Evolutionary conservation across 176 grass and related monocot genomes (phyloP), one percentile per base, ranked within the genome.

Genomic region (Cenchrus americanus): DNA sequence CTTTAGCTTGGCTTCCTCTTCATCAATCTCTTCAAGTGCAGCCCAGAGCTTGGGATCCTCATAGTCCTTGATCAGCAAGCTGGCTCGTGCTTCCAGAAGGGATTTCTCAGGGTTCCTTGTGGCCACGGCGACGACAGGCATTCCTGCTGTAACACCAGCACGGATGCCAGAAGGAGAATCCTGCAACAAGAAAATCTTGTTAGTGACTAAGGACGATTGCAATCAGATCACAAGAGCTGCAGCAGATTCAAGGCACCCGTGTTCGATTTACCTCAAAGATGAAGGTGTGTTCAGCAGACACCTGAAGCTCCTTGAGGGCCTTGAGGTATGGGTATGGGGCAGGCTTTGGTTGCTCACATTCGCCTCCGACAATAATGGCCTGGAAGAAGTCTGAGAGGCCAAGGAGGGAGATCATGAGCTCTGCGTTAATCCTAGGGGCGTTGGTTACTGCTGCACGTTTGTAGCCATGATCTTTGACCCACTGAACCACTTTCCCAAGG

Each of bases 91-190:
- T 54, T 96, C 89, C 27, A 73, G 15, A 21, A 99, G 80, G 6
- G 91, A 92, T 14, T 96, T 89, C 78, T 94, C 96, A 5, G 89
- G 91, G 85, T 99, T 99, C 87, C 93, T 93, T 49, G 96, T 99
- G 11, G 66, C 62, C 13, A 99, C 1, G 4, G 71, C 96, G 7
- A 99, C 46, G 0, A 92, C 91, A 40, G 91, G 87, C 50, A 99
- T 94, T 17, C 89, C 93, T 0, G 93, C 96, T 26, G 93, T 87
- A 1, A 99, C 96, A 1, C 93, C 93, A 11, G 96, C 96, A 42
- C 90, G 84, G 47, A 88, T 92, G 17, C 96, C 96, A 64, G 93
- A 90, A 50, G 91, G 24, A 15, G 96, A 99, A 54, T 99, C 96
- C 96, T 99, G 49, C 0, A 57, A 21, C 48, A 34, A 3, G 10